Conservation (phyloP, 2,329 filamentous ascomycete species). For the Bipolaris cookei region DNA sequence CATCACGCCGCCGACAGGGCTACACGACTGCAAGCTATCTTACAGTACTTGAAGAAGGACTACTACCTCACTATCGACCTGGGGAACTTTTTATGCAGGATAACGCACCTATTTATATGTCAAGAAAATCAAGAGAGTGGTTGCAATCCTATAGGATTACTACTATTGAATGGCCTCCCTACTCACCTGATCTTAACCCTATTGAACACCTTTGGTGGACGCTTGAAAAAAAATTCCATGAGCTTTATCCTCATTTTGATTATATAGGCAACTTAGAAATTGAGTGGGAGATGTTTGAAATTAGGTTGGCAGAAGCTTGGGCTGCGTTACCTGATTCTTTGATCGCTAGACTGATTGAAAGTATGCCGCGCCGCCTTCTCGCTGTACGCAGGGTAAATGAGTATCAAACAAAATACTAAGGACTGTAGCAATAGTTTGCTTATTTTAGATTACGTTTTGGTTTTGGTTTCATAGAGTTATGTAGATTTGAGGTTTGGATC, state of each 20-base stretch:
- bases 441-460: too few relatives aligned
- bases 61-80: slow-evolving; percentile 7
- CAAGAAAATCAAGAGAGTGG: slow-evolving; percentile 12
- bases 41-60: too few relatives aligned
- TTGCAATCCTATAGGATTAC: background rate
- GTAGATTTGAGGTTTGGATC: too few relatives aligned
- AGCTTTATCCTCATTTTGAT: slow-evolving; percentile 15
- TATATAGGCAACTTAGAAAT: slow-evolving; percentile 1
- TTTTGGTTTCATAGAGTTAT: background rate
- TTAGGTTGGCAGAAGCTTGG: slow-evolving; percentile 1
- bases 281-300: slow-evolving; percentile 6
- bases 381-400: background rate
- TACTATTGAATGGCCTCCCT: slow-evolving; percentile 18
- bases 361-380: slow-evolving; percentile 11
- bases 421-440: too few relatives aligned
- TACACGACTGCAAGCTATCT: slow-evolving; percentile 11
- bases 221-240: too few relatives aligned
- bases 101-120: slow-evolving; percentile 30
- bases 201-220: slow-evolving; percentile 30
- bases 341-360: slow-evolving; percentile 5
- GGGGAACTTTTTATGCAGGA: slow-evolving; percentile 26
- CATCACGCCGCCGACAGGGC: background rate
- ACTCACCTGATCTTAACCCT: slow-evolving; percentile 32
- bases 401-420: background rate
- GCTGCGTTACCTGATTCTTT: slow-evolving; percentile 7